These are phyloP conservation scores for Dysphania ambrosioides DNA, from an alignment of 148 eudicot genomes.

Conservation along the genomic window DNA sequence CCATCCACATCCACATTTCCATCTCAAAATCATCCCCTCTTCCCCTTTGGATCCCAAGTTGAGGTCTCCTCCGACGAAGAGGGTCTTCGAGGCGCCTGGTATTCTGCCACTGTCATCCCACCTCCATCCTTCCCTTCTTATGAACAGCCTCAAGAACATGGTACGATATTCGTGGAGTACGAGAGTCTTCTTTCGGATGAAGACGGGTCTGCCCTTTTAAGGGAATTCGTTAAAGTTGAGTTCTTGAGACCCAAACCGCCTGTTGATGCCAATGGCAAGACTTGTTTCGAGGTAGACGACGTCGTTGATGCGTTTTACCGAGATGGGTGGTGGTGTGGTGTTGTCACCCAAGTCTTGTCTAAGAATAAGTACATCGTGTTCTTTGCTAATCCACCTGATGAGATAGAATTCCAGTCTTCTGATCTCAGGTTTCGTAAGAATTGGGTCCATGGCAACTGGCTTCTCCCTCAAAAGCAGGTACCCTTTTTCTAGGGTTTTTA, in stretches of 20 bases:
- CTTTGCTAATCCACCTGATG: slow-evolving; percentile 29
- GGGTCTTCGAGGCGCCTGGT: slow-evolving; percentile 46
- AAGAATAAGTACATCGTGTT: background rate
- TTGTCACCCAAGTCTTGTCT: slow-evolving; percentile 14
- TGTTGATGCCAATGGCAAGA: background rate
- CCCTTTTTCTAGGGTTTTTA: background rate
- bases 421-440: slow-evolving; percentile 26
- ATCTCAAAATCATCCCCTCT: background rate
- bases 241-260: slow-evolving; percentile 30
- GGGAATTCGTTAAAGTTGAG: slow-evolving; percentile 20
- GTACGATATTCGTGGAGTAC: slow-evolving; percentile 29
- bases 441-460: slow-evolving; percentile 35
- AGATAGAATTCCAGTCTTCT: slow-evolving; percentile 14
- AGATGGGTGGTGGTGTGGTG: slow-evolving; percentile 39
- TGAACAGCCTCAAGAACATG: background rate
- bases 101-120: slow-evolving; percentile 39
- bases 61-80: slow-evolving; percentile 56
- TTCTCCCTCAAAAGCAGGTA: slow-evolving; percentile 31
- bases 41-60: slow-evolving; percentile 38
- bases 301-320: slow-evolving; percentile 35
- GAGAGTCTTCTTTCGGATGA: slow-evolving; percentile 22
- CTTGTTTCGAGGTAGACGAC: slow-evolving; percentile 25
- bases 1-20: too few species aligned
- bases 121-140: too few species aligned
- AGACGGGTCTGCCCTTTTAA: slow-evolving; percentile 18